These are phyloP conservation scores for Hanseniaspora pseudoguilliermondii DNA, from an alignment of 805 yeast species.

Conservation along the genomic window DNA sequence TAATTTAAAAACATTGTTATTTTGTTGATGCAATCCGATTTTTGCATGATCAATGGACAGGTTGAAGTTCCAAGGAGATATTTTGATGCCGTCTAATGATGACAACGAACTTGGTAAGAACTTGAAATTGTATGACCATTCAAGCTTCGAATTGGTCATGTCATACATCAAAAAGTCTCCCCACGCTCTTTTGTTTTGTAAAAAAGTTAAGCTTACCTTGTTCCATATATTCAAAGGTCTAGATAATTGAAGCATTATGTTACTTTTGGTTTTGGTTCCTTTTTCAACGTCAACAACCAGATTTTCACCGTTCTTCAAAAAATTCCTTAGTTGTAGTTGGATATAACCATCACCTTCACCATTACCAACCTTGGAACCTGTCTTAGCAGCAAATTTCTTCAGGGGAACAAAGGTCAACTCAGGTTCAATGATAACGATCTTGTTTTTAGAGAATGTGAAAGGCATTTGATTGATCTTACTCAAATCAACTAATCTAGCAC, in stretches of 20 bases:
- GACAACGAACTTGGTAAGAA: slow-evolving; percentile 22
- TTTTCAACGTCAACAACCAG: slow-evolving; percentile 43
- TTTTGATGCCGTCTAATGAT: slow-evolving; percentile 26
- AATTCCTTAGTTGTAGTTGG: slow-evolving; percentile 51
- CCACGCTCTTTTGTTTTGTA: slow-evolving; percentile 14
- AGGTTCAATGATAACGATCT: slow-evolving; percentile 23
- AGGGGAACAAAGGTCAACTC: slow-evolving; percentile 35
- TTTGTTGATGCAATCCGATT: slow-evolving; percentile 9
- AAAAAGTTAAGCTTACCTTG: slow-evolving; percentile 26
- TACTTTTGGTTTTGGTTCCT: slow-evolving; percentile 48
- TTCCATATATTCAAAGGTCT: slow-evolving; percentile 38
- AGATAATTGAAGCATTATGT: slow-evolving; percentile 40
- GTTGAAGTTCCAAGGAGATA: slow-evolving; percentile 15
- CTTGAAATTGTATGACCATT: slow-evolving; percentile 23
- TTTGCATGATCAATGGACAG: neutral
- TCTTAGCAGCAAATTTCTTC: slow-evolving; percentile 65
- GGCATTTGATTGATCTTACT: slow-evolving; percentile 13
- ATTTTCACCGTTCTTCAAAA: slow-evolving; percentile 58
- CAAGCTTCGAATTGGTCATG: slow-evolving; percentile 26
- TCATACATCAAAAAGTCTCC: slow-evolving; percentile 12
- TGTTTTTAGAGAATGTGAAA: slow-evolving; percentile 9
- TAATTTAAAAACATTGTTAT: neutral
- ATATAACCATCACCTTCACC: slow-evolving; percentile 94
- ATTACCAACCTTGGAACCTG: slow-evolving; percentile 93
- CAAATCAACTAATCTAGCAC: slow-evolving; percentile 16